Evolutionary conservation across 768 basidiomycete species (phyloP), one percentile per base, ranked within the genome.

Genomic region (Dendrothele bispora): DNA sequence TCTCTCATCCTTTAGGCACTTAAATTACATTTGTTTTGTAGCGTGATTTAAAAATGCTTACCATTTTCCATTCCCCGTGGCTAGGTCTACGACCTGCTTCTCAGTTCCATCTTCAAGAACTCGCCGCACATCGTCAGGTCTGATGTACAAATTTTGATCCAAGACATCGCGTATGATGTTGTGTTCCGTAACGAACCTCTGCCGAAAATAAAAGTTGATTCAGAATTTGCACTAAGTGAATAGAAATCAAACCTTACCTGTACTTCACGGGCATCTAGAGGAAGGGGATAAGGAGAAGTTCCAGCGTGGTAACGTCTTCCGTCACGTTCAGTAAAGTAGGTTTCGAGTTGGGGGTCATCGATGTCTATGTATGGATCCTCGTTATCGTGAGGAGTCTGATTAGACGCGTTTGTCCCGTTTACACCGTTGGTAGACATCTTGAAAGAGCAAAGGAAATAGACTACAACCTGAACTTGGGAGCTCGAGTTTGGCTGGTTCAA

Each of bases 31-130:
- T 36, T 26, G 51, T 53, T 43, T 52, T 43, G 48, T 47, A 39
- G 39, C 49, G 52, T 51, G 59, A 47, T 42, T 53, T 44, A 42
- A 22, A 39, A 50, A 53, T 43, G 67, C 77, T 46, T 52, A 87
- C 89, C 89, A 92, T 66, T 60, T 66, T 5, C 89, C 89, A 15
- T 76, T 85, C 15, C 89, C 89, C 6, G 83, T 86, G 53, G 89
- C 83, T n/a, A 90, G 57, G 64, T 92, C 89, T 39, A 92, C 71
- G 36, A 74, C 85, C 50, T 74, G 73, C 62, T 69, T 78, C 40
- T 67, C 71, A 47, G 71, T 71, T 35, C 62, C 68, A 5, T 64
- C 59, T 34, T 66, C 62, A 22, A 58, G 55, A 35, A 68, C 69
- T 39, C 91, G 69, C 25, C 78, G 65, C 49, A 81, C 70, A 26